phyloP scores from a whole-genome alignment of 1,284 basidiomycete species.

The Ustilago tritici region DNA sequence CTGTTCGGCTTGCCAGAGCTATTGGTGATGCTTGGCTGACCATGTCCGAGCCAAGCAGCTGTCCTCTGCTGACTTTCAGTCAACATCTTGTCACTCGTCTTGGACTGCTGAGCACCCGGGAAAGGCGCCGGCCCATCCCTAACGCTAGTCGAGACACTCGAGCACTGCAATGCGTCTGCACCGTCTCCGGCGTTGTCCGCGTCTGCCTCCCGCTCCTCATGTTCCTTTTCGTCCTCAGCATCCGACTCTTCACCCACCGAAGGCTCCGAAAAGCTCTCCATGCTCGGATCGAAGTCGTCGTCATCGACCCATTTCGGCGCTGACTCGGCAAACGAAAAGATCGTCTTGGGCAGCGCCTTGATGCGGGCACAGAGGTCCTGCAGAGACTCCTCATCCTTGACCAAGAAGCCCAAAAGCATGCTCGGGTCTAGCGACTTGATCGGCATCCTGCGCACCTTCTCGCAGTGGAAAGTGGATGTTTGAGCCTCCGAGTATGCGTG shows the following conservation, averaged over 20 bases:
- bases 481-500: constrained; percentile 77
- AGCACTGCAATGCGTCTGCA: neutral
- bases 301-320: constrained; percentile 84
- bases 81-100: constrained; percentile 16
- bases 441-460: constrained; percentile 91
- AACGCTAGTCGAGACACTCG: neutral
- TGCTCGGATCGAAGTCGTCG: constrained; percentile 81
- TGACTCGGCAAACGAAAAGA: constrained; percentile 75
- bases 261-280: constrained; percentile 68
- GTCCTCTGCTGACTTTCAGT: constrained; percentile 36
- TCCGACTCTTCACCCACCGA: constrained; percentile 38
- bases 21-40: neutral
- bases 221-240: constrained; percentile 16
- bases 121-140: neutral
- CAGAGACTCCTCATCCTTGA: constrained; percentile 85
- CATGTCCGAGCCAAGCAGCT: constrained; percentile 41
- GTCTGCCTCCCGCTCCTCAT: neutral
- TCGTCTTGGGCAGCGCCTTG: constrained; percentile 60
- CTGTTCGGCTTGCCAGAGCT: constrained; percentile 2
- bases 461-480: constrained; percentile 91
- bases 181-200: neutral
- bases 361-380: constrained; percentile 79
- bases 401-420: constrained; percentile 94
- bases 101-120: neutral
- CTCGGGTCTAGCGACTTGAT: constrained; percentile 91